Evolutionary conservation across 768 basidiomycete genomes (phyloP), one percentile per base, ranked within the genome.

Genomic region (Pleurotus djamor): DNA sequence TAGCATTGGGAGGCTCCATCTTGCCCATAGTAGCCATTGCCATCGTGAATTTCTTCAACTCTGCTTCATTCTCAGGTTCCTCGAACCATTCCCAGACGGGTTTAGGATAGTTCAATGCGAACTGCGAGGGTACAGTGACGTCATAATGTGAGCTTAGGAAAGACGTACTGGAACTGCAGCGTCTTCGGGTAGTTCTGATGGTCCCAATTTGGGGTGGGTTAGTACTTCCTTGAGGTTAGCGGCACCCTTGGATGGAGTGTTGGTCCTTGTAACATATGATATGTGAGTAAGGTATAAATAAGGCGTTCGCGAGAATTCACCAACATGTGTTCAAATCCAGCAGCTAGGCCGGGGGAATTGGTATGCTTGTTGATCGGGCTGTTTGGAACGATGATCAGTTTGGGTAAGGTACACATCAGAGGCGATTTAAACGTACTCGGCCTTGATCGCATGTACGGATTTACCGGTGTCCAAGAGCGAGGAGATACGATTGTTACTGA

Each of bases 401-500:
- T 13, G 37, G 35, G 47, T 28, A 28, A 28, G 3, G 21, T 28
- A 28, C 21, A 28, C 21, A 28, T 28, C 21, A 28, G 21, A 28
- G 21, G 21, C 21, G 21, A 28, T 28, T 28, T 28, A 33, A 21
- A 21, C 41, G 44, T 47, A 75, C 74, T 72, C 64, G 43, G 64
- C 64, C 51, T 65, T 62, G 28, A 76, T 66, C 6, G 65, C 71
- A 34, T 63, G 59, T 35, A 68, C 57, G 6, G 61, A 61, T 64
- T 69, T 74, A 8, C 59, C 62, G 33, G 69, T 75, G 49, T 67
- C 68, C 1, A 78, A 60, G 3, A 69, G 12, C 2, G 71, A 68
- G 3, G 76, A 75, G 14, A 71, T 61, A 14, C 71, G 69, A 61
- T 76, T 78, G 59, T 74, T 70, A 7, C 69, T 62, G 51, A 73